These are phyloP conservation scores for Acidiella bohemica DNA, from an alignment of 495 filamentous ascomycete genomes.

Conservation along the genomic window DNA sequence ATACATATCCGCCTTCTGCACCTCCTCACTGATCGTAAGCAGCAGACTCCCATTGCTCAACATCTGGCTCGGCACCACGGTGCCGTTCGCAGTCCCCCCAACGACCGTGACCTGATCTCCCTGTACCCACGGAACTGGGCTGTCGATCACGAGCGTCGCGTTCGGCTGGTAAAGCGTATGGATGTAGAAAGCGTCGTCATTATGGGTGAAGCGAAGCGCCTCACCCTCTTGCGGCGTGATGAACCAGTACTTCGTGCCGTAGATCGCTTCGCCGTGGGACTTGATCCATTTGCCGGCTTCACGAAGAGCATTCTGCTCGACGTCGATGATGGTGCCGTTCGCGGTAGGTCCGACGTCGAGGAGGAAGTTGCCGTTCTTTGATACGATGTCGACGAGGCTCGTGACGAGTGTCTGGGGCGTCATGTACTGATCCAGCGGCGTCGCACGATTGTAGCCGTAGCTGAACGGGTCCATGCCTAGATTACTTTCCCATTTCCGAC, in stretches of 20 bases:
- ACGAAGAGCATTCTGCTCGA: constrained; percentile 34
- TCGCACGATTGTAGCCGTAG: constrained; percentile 44
- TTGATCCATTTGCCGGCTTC: constrained; percentile 41
- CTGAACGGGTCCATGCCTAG: constrained; percentile 42
- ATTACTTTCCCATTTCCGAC: constrained; percentile 43
- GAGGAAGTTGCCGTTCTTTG: constrained; percentile 45
- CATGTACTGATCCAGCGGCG: constrained; percentile 35
- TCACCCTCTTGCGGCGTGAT: constrained; percentile 36
- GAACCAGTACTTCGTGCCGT: constrained; percentile 45
- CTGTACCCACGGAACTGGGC: constrained; percentile 33
- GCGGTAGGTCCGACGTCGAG: constrained; percentile 42
- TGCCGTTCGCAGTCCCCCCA: constrained; percentile 31
- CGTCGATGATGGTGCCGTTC: constrained; percentile 39
- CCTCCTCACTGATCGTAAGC: constrained; percentile 21
- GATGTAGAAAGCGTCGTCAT: constrained; percentile 40
- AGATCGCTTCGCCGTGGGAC: constrained; percentile 39
- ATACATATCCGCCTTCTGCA: constrained; percentile 32
- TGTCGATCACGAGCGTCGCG: constrained; percentile 28
- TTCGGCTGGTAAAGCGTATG: constrained; percentile 34
- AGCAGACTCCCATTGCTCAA: constrained; percentile 23
- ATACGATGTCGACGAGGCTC: constrained; percentile 38
- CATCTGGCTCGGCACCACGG: constrained; percentile 24
- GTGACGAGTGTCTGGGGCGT: constrained; percentile 35
- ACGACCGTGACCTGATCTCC: constrained; percentile 37
- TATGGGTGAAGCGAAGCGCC: constrained; percentile 39